Base-by-base conservation (phyloP, 495 filamentous ascomycete species). In the Symbiotaphrina buchneri region DNA sequence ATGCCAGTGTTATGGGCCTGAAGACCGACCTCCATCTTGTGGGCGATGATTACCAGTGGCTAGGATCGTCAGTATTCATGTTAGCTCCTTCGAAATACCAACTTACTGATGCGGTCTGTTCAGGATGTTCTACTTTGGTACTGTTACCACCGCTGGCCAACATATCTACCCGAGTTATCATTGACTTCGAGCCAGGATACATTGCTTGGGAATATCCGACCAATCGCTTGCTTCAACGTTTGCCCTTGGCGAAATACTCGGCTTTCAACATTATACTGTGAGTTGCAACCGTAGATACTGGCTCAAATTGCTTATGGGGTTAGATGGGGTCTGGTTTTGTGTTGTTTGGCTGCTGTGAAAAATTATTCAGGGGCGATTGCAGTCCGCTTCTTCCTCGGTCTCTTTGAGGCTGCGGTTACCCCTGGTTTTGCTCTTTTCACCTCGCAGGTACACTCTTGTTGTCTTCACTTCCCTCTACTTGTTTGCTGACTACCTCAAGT, bases 191-290 rank as follows among this genome's bases (percentile, higher is more conserved):
- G 30, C 7, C n/a, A 2, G 48, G 49, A 16, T 62, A 65, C 11
- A 43, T 70, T 28, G 48, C 43, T 1, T 56, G 37, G 42, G 65
- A 71, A 41, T 68, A 62, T 28, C 57, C 66, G 0, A 65, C 64
- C 16, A 66, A 59, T 31, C 57, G 59, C 34, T 55, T 73, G 18
- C 60, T 71, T 13, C 65, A 71, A 35, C 46, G 56, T 3, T 53
- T 73, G n/a, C 67, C 67, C 1, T 53, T 73, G 27, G 67, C 58
- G 17, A 65, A 65, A 32, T 62, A 62, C 32, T 33, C 55, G 18
- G 49, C 55, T 10, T 42, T 51, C 31, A 44, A 40, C 26, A 56
- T 61, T 13, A 46, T 55, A 18, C 51, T 53, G 25, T 47, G 13
- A 25, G 22, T 25, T 13, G 13, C 13, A 13, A 7, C 22, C 8